These are phyloP conservation scores for Podospora pseudopauciseta DNA, from an alignment of 495 filamentous ascomycete species.

Conservation along the genomic window DNA sequence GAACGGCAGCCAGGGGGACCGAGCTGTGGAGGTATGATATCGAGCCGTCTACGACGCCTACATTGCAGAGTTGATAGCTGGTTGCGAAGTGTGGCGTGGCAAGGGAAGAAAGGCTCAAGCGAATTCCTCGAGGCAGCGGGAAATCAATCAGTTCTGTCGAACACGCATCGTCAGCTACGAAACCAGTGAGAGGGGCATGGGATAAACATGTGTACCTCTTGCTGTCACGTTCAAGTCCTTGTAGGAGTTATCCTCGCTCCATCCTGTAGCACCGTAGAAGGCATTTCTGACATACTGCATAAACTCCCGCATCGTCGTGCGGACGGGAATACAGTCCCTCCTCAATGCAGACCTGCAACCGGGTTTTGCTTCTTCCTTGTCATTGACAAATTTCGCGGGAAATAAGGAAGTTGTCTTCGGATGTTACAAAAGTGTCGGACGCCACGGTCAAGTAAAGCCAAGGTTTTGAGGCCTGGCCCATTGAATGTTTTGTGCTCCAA, in stretches of 20 bases:
- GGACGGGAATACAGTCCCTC: conserved; percentile 14
- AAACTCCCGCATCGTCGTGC: conserved; percentile 77
- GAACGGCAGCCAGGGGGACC: conserved; percentile 57
- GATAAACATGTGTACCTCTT: conserved; percentile 53
- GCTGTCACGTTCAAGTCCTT: conserved; percentile 81
- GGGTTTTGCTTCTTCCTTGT: conserved; percentile 18
- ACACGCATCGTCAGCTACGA: background rate
- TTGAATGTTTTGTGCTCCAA: background rate
- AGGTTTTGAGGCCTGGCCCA: too few species aligned
- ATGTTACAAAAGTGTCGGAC: background rate
- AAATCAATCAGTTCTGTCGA: conserved; percentile 75
- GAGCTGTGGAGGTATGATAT: conserved; percentile 89
- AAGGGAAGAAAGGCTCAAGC: conserved; percentile 83
- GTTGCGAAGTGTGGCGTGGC: conserved; percentile 88
- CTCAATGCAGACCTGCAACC: conserved; percentile 16
- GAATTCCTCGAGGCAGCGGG: conserved; percentile 70
- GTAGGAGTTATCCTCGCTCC: conserved; percentile 94
- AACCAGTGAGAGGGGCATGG: background rate
- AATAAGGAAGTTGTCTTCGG: background rate
- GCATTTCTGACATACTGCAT: conserved; percentile 96
- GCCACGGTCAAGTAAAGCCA: too few species aligned
- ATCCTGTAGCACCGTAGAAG: conserved; percentile 81
- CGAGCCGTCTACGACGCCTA: conserved; percentile 85
- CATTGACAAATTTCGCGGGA: conserved; percentile 19
- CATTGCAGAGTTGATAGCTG: conserved; percentile 78